Evolutionary conservation across 2,329 filamentous ascomycete genomes (phyloP).

Genomic region (Pleomassaria siparia): DNA sequence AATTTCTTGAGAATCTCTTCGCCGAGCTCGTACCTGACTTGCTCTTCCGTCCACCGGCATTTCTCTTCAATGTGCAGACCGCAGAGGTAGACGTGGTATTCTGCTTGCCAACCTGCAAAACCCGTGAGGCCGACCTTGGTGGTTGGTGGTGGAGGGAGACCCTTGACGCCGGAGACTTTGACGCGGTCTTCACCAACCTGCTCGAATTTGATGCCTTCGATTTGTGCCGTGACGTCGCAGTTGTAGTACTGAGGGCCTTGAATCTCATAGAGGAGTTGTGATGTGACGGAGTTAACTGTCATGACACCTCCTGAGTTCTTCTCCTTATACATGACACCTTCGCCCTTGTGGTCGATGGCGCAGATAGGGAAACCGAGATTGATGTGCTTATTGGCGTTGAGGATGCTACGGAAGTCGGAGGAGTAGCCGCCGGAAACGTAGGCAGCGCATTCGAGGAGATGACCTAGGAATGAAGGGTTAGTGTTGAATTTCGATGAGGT

Average conservation of each 20-base stretch:
- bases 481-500: neutral
- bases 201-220: constrained; percentile 55
- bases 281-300: constrained; percentile 24
- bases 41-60: constrained; percentile 46
- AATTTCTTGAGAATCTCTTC: constrained; percentile 35
- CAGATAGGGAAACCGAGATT: constrained; percentile 52
- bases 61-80: constrained; percentile 51
- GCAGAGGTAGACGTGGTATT: constrained; percentile 49
- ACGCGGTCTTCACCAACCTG: constrained; percentile 54
- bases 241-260: constrained; percentile 53
- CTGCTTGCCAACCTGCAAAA: constrained; percentile 51
- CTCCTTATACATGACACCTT: constrained; percentile 52
- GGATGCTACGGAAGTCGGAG: constrained; percentile 44
- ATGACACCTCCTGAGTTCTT: constrained; percentile 38
- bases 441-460: constrained; percentile 47
- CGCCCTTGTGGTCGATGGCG: constrained; percentile 48
- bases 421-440: constrained; percentile 48
- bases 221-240: constrained; percentile 56
- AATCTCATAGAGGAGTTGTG: constrained; percentile 49
- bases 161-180: constrained; percentile 49
- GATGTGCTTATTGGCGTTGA: constrained; percentile 36
- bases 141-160: constrained; percentile 48
- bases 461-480: constrained; percentile 30
- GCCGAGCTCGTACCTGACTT: constrained; percentile 43
- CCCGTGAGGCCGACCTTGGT: constrained; percentile 54